phyloP scores from a whole-genome alignment of 2,329 filamentous ascomycete genomes.

The Fusarium pseudoanthophilum region DNA sequence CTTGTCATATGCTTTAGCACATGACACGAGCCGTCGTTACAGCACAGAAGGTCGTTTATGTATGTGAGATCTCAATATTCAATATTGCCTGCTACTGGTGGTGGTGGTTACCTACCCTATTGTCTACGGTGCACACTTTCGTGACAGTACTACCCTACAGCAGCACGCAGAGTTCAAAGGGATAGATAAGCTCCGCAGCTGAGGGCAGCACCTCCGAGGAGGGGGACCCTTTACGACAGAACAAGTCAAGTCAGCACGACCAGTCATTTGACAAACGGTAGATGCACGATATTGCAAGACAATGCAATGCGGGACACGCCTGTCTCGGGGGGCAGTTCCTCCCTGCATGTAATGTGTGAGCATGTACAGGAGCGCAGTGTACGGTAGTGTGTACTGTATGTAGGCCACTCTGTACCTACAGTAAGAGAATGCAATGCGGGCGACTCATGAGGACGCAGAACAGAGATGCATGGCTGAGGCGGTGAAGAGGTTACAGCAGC shows the following conservation, averaged over 20 bases:
- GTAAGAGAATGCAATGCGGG: slow-evolving; percentile 2
- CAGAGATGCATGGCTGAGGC: slow-evolving; percentile 32
- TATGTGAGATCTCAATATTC: background rate
- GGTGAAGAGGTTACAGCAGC: slow-evolving; percentile 23
- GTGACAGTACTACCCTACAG: background rate
- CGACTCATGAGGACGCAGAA: slow-evolving; percentile 19
- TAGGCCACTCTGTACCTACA: slow-evolving; percentile 18
- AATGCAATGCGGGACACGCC: slow-evolving; percentile 11
- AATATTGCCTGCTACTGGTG: background rate
- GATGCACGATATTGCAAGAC: slow-evolving; percentile 20
- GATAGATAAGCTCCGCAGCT: slow-evolving; percentile 15
- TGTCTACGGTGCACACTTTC: background rate
- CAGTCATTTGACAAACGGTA: slow-evolving; percentile 17
- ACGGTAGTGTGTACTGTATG: slow-evolving; percentile 5
- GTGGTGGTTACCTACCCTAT: slow-evolving; percentile 27
- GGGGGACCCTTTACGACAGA: background rate
- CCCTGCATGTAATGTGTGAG: slow-evolving; percentile 13
- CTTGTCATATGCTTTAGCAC: slow-evolving; percentile 25
- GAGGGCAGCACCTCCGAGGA: slow-evolving; percentile 10
- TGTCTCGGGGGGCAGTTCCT: slow-evolving; percentile 8
- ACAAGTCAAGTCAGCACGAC: background rate
- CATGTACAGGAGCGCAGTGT: background rate
- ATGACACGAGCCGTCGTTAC: slow-evolving; percentile 11
- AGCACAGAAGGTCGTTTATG: background rate
- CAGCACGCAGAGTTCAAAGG: background rate